Evolutionary conservation across 192 early-diverging fungal genomes (phyloP).

Genomic region (Endogone sp.): DNA sequence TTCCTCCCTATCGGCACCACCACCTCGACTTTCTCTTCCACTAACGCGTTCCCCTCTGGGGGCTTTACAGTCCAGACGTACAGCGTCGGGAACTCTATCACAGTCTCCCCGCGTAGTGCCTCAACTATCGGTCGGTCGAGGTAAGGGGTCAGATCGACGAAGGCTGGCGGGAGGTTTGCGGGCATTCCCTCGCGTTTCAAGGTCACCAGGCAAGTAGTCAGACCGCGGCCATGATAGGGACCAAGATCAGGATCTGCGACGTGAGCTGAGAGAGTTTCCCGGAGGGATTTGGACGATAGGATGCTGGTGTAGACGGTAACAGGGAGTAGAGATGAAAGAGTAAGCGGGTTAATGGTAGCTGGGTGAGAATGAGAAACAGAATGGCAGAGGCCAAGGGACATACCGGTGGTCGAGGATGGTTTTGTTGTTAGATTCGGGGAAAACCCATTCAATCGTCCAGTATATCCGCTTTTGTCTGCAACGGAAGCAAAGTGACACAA

Average conservation of each 20-base stretch:
- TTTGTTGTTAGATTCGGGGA: slow-evolving; percentile 19
- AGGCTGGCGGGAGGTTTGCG: neutral
- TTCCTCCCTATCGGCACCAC: neutral
- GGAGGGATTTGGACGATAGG: slow-evolving; percentile 12
- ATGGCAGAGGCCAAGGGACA: neutral
- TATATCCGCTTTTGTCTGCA: slow-evolving; percentile 34
- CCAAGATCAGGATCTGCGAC: neutral
- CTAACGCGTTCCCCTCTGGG: neutral
- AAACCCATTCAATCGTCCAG: slow-evolving; percentile 45
- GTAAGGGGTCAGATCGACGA: slow-evolving; percentile 13
- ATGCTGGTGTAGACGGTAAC: slow-evolving; percentile 6
- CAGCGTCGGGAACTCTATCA: slow-evolving; percentile 31
- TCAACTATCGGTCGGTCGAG: slow-evolving; percentile 16
- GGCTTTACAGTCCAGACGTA: slow-evolving; percentile 21
- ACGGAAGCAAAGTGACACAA: too few relatives aligned
- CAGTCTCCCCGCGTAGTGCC: slow-evolving; percentile 12
- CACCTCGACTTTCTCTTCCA: neutral
- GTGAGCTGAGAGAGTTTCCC: slow-evolving; percentile 13
- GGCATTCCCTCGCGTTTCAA: neutral
- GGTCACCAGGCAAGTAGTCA: neutral
- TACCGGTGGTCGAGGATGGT: slow-evolving; percentile 28
- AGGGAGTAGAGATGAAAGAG: neutral
- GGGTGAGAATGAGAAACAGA: too few relatives aligned
- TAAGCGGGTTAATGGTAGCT: neutral
- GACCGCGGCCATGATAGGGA: neutral